Percentiles rank a stretch among this genome's conserved stretches.
phyloP scores from a whole-genome alignment of 2,329 filamentous ascomycete genomes.

The Zalaria obscura region DNA sequence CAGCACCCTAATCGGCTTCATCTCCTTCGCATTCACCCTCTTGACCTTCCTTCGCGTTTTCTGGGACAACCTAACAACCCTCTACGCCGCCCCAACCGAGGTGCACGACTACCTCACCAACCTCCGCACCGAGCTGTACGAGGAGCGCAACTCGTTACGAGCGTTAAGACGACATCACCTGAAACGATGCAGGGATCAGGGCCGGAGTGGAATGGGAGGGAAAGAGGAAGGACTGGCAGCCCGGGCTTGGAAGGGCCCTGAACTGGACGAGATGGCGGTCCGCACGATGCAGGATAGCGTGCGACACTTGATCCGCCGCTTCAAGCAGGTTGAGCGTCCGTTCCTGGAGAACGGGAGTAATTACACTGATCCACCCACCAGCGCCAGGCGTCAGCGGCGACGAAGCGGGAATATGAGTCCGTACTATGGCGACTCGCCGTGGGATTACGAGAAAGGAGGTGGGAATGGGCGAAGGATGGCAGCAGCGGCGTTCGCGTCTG shows the following conservation, averaged over 20 bases:
- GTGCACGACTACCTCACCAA: conserved; percentile 26
- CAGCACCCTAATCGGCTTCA: conserved; percentile 24
- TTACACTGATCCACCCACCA: background rate
- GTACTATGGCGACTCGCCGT: conserved; percentile 8
- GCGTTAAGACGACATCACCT: conserved; percentile 11
- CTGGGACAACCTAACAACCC: conserved; percentile 24
- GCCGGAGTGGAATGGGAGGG: conserved; percentile 1
- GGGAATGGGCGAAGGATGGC: background rate
- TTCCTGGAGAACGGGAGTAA: conserved; percentile 19
- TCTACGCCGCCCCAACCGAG: conserved; percentile 21
- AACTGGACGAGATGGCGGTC: conserved; percentile 20
- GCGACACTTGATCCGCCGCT: conserved; percentile 20
- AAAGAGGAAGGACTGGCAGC: conserved; percentile 3
- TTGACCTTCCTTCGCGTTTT: conserved; percentile 27
- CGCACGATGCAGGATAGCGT: conserved; percentile 22
- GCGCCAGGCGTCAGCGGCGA: conserved; percentile 7
- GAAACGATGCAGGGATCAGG: background rate
- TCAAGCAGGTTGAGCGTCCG: conserved; percentile 21
- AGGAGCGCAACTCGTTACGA: conserved; percentile 23
- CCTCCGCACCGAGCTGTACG: conserved; percentile 25
- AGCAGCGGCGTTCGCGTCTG: background rate
- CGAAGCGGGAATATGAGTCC: conserved; percentile 1
- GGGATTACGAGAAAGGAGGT: conserved; percentile 13
- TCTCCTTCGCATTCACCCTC: conserved; percentile 28
- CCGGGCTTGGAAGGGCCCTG: conserved; percentile 2